Evolutionary conservation across 805 yeast species (phyloP), one percentile per base, ranked within the genome.

Genomic region (Kodamaea sagamina): DNA sequence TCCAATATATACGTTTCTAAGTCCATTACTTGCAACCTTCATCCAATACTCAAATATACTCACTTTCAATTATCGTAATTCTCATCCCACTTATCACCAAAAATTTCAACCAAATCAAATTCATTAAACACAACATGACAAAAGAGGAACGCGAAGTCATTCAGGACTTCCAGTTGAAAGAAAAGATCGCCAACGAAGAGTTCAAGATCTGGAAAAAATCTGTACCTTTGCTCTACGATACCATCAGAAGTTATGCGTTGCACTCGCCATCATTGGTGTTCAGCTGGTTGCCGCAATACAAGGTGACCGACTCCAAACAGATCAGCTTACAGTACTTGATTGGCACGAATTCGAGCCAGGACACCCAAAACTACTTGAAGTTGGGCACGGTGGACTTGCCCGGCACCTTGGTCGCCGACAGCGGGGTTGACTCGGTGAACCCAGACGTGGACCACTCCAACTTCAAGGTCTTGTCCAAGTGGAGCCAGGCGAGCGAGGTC

Each of bases 201-300:
- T 85, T 76, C 70, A 74, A 74, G 51, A 67, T 82, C 45, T 88
- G 96, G 96, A 88, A 87, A 60, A 86, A 87, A 55, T 78, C 92
- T 1, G 83, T 86, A 10, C 95, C 95, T 3, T 69, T 86, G 50
- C 68, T 88, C 47, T 88, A 88, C 62, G 86, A 83, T 52, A 76
- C 84, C 48, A 69, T 88, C 36, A 82, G 85, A 48, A 84, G 93
- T 3, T 77, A 76, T 37, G 80, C 84, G 6, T 66, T 82, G 18
- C 75, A 79, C 41, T 82, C 82, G 78, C 95, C 95, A 1, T 79
- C 88, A 11, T 63, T 86, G 47, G 71, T 89, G 0, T 75, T 85
- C 12, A 79, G 82, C 50, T 86, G 89, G 81, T 66, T 85, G 26
- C 84, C 86, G 1, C 62, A 58, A 7, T 58, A 52, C 43, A 50